phyloP scores from a whole-genome alignment of 1,284 basidiomycete genomes.

The Cerrena zonata region DNA sequence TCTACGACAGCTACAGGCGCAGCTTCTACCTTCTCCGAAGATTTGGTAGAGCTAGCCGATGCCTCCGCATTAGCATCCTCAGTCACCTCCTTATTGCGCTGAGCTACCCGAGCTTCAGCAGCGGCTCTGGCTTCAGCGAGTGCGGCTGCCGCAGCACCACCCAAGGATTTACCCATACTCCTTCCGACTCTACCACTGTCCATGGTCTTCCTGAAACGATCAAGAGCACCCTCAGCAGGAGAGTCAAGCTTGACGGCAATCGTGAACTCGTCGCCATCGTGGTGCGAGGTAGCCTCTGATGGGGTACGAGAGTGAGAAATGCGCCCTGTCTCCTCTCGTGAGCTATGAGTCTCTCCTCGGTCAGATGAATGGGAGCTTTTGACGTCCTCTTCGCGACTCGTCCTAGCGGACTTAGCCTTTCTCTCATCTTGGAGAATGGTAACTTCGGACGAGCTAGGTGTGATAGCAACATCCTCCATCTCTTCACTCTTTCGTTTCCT shows the following conservation, averaged over 20 bases:
- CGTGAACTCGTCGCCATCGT: slow-evolving; percentile 7
- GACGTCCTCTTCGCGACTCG: slow-evolving; percentile 16
- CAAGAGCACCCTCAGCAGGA: slow-evolving; percentile 47
- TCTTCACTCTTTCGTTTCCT: slow-evolving; percentile 68
- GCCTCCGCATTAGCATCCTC: slow-evolving; percentile 4
- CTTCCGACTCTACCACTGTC: slow-evolving; percentile 62
- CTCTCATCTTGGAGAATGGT: slow-evolving; percentile 42
- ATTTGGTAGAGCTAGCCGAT: not conserved
- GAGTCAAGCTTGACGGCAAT: slow-evolving; percentile 15
- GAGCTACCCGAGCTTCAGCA: slow-evolving; percentile 64
- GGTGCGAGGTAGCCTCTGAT: not conserved
- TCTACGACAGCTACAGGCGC: slow-evolving; percentile 7
- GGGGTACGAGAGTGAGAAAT: not conserved
- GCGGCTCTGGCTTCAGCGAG: slow-evolving; percentile 66
- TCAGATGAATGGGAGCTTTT: slow-evolving; percentile 1
- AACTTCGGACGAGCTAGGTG: slow-evolving; percentile 11
- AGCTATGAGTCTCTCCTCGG: not conserved
- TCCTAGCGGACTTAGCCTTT: slow-evolving; percentile 45
- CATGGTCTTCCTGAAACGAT: slow-evolving; percentile 61
- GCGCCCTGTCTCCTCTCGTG: not conserved
- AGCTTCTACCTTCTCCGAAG: not conserved
- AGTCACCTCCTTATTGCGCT: slow-evolving; percentile 45
- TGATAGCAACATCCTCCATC: slow-evolving; percentile 29
- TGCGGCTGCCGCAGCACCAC: slow-evolving; percentile 51
- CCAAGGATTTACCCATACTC: slow-evolving; percentile 58